Conservation (phyloP, 1,284 basidiomycete genomes). For the Malassezia pachydermatis region DNA sequence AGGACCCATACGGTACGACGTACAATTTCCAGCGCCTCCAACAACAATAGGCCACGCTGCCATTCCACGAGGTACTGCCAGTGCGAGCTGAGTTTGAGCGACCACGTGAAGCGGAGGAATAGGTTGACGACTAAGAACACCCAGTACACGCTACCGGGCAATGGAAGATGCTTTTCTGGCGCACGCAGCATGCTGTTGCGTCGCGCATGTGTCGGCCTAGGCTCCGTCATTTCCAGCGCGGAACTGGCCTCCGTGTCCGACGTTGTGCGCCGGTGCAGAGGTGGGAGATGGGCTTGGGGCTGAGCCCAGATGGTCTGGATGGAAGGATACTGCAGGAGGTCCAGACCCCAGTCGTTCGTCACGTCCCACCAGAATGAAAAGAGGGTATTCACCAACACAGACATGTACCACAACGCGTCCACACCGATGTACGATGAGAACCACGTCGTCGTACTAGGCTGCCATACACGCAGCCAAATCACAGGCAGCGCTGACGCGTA, state of each 20-base stretch:
- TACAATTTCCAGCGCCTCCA: conserved; percentile 80
- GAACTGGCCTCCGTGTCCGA: neutral
- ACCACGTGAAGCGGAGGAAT: conserved; percentile 86
- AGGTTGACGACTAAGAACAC: conserved; percentile 73
- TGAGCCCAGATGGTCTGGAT: conserved; percentile 19
- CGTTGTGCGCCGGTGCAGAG: conserved; percentile 11
- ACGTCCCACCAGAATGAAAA: conserved; percentile 99
- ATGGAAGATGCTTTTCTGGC: conserved; percentile 62
- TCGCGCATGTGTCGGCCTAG: conserved; percentile 2
- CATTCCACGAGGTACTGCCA: conserved; percentile 72
- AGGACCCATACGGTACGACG: conserved; percentile 95
- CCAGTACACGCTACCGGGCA: conserved; percentile 68
- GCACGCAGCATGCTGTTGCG: conserved; percentile 11
- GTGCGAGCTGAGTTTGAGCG: conserved; percentile 77
- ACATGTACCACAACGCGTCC: conserved; percentile 59
- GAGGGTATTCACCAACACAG: conserved; percentile 74
- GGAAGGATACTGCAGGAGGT: conserved; percentile 54
- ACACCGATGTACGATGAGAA: neutral
- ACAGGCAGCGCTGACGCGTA: conserved; percentile 97
- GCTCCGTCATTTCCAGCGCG: neutral
- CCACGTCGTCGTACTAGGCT: neutral
- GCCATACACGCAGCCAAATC: conserved; percentile 59
- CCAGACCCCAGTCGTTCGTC: conserved; percentile 92
- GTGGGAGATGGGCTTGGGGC: conserved; percentile 14
- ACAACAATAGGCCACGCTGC: conserved; percentile 71